Conservation (phyloP, 345 rosid genomes). For the Hibiscus tridactylites region DNA sequence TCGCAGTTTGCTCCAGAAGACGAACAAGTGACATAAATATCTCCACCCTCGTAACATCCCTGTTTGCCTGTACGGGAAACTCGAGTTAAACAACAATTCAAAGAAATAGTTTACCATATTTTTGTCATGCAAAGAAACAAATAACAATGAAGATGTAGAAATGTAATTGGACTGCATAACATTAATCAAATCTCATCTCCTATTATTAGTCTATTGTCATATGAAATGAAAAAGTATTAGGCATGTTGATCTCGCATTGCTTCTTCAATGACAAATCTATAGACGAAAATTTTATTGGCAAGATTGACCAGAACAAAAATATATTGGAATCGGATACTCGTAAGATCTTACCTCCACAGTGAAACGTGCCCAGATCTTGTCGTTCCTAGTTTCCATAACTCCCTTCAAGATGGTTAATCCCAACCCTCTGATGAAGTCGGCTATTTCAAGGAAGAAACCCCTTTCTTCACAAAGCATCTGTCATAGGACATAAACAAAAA, state of each 20-base stretch:
- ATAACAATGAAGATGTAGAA: neutral
- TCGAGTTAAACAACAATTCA: neutral
- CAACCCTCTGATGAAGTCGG: conserved; percentile 76
- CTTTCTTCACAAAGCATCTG: conserved; percentile 95
- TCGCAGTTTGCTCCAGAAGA: conserved; percentile 68
- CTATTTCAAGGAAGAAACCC: conserved; percentile 94
- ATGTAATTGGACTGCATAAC: neutral
- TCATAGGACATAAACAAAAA: neutral
- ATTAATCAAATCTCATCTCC: neutral
- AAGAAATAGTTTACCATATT: neutral
- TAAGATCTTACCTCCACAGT: conserved; percentile 63
- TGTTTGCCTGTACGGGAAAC: conserved; percentile 51
- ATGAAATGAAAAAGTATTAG: neutral
- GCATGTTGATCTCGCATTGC: neutral
- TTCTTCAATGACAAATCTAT: neutral
- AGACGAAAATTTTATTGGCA: too few relatives aligned
- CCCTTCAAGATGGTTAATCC: conserved; percentile 96
- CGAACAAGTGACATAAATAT: conserved; percentile 80
- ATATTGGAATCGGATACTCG: neutral
- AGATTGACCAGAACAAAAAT: neutral
- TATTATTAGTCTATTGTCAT: neutral
- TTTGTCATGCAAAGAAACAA: neutral
- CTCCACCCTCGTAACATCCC: conserved; percentile 90
- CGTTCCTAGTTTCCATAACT: conserved; percentile 67
- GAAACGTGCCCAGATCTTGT: conserved; percentile 88